Evolutionary conservation across 176 grass and related monocot genomes (phyloP), one percentile per base, ranked within the genome.

Genomic region (Stipa capillata): DNA sequence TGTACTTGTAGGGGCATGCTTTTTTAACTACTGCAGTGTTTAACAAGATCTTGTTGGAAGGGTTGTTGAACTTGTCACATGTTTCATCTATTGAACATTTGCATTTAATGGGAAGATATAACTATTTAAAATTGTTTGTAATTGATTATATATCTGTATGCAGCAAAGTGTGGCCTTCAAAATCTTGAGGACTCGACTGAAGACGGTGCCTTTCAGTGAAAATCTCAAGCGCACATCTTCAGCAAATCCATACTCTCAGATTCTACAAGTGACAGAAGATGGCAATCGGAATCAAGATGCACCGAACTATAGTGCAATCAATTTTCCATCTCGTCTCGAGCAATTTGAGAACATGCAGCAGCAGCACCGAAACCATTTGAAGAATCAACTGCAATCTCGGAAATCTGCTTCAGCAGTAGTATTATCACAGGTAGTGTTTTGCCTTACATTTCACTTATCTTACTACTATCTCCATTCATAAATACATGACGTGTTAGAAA

Each of bases 101-200:
- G 20, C 13, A 16, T 12, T 35, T 13, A 15, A 65, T 1, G 32
- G 24, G 12, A 70, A 60, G 15, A 49, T 67, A 41, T 4, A 29
- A 32, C 35, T 49, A 40, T 45, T 63, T 27, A 31, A 57, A 79
- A 21, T 79, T 4, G 33, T 25, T 44, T 66, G 60, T 15, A 69
- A 37, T 18, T 61, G 47, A 47, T 47, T 60, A 39, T 80, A 36
- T 84, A 64, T 87, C 11, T 85, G 59, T 54, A 62, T 81, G 35
- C 88, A 99, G 97, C 97, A 99, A 99, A 99, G 90, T 85, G 88
- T 79, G 5, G 92, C 97, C 81, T 99, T 99, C 79, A 99, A 96
- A 75, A 91, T 96, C 76, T 80, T 99, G 48, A 80, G 97, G 82
- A 99, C 92, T 65, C 90, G 97, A 73, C 75, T 99, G 79, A 99